Evolutionary conservation across 169 alveolate genomes (phyloP), one percentile per base, ranked within the genome.

Genomic region (Eimeria zaria): DNA sequence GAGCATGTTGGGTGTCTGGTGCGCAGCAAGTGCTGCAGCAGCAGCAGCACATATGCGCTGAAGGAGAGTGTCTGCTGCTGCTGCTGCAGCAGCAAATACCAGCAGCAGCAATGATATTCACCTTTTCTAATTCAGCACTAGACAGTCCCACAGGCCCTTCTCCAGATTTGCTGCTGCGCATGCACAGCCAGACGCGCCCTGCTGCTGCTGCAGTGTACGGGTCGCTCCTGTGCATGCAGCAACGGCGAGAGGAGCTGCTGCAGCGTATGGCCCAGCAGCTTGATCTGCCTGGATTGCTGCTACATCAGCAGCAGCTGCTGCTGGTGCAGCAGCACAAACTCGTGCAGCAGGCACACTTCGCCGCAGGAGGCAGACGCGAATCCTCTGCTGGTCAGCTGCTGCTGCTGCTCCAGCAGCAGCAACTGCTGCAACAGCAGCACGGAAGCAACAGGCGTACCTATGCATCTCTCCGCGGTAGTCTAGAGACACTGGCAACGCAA

Each of bases 11-110:
- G 89, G 60, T 80, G 44, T 80, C 44, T 46, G 89, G 89, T 14
- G 89, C 89, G 64, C 73, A 80, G 89, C 89, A 48, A 51, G 44
- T n/a, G 71, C 69, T 80, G 89, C 89, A 80, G 89, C 89, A 80
- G 69, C 69, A 46, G 44, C 89, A 80, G 71, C 48, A 80, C 0
- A 3, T 48, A 33, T 80, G 89, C n/a, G 89, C 71, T 5, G 89
- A 80, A 22, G 89, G 89, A 33, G 89, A 80, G 27, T 48, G 89
- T 80, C 30, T 80, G 89, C 71, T 80, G 89, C 64, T 80, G 71
- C 48, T 80, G 89, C 89, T 48, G 89, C 89, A 80, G 89, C 89
- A 80, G 89, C 89, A 51, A 46, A 33, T 51, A 27, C 89, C 89
- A 48, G 89, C 89, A 51, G 89, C 89, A 80, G 89, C 89, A 27